Evolutionary conservation across 2,329 filamentous ascomycete genomes (phyloP), one percentile per base, ranked within the genome.

Genomic region (Alternaria ventricosa): DNA sequence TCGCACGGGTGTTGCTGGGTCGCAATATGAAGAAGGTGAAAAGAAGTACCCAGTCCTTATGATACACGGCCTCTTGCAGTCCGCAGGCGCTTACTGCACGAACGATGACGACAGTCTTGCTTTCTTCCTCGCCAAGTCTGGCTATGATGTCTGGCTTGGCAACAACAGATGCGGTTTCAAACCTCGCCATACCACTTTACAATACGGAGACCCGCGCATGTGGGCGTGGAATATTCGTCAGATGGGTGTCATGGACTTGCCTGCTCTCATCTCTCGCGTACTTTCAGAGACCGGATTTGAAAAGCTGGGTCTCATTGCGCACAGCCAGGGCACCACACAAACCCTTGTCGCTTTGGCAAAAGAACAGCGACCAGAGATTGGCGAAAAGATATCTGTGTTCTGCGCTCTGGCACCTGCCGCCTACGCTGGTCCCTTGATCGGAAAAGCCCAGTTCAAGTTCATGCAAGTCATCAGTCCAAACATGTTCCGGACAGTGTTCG

Each of bases 221-320:
- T 97, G 95, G 95, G 89, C 90, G 44, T 98, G 95, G 95, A 65
- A 97, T 69, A 96, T 97, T 59, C 88, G 92, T 0, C 93, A 97
- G 75, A 96, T 97, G 92, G 95, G 94, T 4, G 90, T 94, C 1
- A 88, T 96, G 75, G 95, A 98, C 76, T 85, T 98, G 3, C 87
- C 94, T 0, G 94, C 94, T 0, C 85, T 97, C 33, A 87, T 92
- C 1, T 92, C 91, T 0, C 89, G 92, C 6, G 92, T 97, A 1
- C 85, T 97, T 2, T 86, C 85, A 43, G 91, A 96, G 80, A 97
- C 94, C 0, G 90, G 91, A 0, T 97, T 96, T 73, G 84, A 88
- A 15, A 96, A 95, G 77, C 84, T 97, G 5, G 94, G 91, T 0
- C 86, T 97, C 2, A 87, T 97, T 23, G 92, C 90, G 59, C 95